Base-by-base conservation (phyloP, 2,329 filamentous ascomycete genomes). In the Cephalotrichum gorgonifer region DNA sequence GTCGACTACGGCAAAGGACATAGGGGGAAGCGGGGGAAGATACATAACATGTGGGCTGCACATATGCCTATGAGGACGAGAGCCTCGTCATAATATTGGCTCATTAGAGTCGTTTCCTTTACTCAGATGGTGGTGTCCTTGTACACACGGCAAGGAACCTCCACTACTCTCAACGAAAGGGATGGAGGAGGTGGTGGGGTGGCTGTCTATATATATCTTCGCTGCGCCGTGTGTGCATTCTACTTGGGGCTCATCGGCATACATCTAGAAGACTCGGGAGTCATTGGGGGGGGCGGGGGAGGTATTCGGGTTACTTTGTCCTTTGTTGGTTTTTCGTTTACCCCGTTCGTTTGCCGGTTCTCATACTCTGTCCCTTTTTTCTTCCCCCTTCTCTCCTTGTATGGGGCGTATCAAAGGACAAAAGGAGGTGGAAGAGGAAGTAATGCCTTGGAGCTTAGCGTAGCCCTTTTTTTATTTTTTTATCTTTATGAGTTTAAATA, bases 261-360 rank as follows among this genome's bases (percentile, higher is more conserved):
- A 35, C 52, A 54, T 53, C n/a, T 54, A 47, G 52, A 51, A 47
- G 50, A 48, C 35, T 39, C 17, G 35, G 52, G 44, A 53, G 49
- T 51, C 47, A 28, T n/a, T n/a, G n/a, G n/a, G n/a, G n/a, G n/a
- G n/a, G n/a, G n/a, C n/a, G n/a, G 22, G 50, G 50, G 50, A 30
- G 38, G 26, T 14, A 31, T 47, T 17, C 26, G 20, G 31, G 22
- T 38, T 43, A 26, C 17, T 46, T 47, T 27, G 26, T 20, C 2
- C 28, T 28, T 15, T 15, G 17, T 15, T n/a, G 5, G 15, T 31
- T 12, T 11, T 2, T 35, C 12, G 15, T 38, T 25, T 9, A 11
- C 25, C 14, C 28, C 12, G 20, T 46, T 11, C 30, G 14, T 35
- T 52, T 17, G 39, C 50, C 53, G 51, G 20, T 46, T 52, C 30